These are phyloP conservation scores for Cordyceps tenuipes DNA, from an alignment of 2,329 filamentous ascomycete species.

Conservation along the genomic window DNA sequence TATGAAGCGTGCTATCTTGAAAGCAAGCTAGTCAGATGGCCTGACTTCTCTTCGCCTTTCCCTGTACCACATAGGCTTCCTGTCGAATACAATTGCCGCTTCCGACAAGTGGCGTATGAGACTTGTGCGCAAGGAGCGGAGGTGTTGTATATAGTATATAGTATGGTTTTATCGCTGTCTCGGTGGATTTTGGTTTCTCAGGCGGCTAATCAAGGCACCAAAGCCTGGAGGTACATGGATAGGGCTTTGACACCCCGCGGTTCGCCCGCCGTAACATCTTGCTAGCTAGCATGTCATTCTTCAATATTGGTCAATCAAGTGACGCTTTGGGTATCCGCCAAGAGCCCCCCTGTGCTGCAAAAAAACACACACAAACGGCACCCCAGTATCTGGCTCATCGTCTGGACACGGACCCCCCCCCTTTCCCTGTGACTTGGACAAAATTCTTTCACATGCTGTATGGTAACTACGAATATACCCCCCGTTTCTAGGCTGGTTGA, in stretches of 20 bases:
- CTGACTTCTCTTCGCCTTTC: neutral
- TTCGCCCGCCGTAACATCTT: neutral
- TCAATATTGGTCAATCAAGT: neutral
- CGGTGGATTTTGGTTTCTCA: neutral
- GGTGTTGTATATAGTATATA: too few relatives aligned
- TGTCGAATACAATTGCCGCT: neutral
- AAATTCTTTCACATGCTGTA: neutral
- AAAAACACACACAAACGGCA: neutral
- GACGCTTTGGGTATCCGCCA: neutral
- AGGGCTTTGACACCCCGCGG: neutral
- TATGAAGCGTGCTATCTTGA: neutral
- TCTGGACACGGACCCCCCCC: neutral
- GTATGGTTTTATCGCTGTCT: neutral
- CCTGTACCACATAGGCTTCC: too few relatives aligned
- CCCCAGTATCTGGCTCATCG: neutral
- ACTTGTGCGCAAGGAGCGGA: neutral
- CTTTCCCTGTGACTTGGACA: neutral
- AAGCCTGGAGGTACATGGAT: too few relatives aligned
- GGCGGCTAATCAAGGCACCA: neutral
- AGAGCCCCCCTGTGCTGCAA: neutral
- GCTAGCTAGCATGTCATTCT: neutral
- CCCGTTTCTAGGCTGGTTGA: neutral
- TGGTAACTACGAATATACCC: neutral
- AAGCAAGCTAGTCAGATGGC: neutral
- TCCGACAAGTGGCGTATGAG: neutral